Percentiles rank a stretch among this genome's conserved stretches.
These are phyloP conservation scores for Purpureocillium lavendulum DNA, from an alignment of 2,329 filamentous ascomycete species.

Conservation along the genomic window DNA sequence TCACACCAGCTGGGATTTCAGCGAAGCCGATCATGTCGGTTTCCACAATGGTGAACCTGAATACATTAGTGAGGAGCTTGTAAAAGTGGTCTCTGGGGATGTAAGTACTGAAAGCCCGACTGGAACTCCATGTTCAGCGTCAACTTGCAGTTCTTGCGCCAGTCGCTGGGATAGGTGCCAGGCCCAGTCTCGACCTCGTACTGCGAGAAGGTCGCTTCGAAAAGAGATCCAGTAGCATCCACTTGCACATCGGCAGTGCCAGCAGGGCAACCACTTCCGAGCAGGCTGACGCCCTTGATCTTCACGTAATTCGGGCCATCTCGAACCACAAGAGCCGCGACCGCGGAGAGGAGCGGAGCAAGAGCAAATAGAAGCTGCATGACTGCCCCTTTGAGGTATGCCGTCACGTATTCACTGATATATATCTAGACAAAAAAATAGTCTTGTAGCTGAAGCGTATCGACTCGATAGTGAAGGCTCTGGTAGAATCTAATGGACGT, in stretches of 20 bases:
- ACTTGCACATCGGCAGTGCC: slow-evolving; percentile 14
- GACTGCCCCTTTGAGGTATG: too few relatives aligned
- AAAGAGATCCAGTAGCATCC: slow-evolving; percentile 14
- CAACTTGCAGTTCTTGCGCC: slow-evolving; percentile 19
- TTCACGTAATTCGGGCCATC: slow-evolving; percentile 7
- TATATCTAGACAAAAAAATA: too few relatives aligned
- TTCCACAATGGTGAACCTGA: slow-evolving; percentile 15
- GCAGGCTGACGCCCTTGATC: slow-evolving; percentile 12
- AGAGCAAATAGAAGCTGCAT: too few relatives aligned
- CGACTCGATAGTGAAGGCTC: too few relatives aligned
- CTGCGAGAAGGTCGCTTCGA: slow-evolving; percentile 16
- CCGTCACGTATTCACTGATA: too few relatives aligned
- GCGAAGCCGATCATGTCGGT: slow-evolving; percentile 18
- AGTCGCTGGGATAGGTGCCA: slow-evolving; percentile 11
- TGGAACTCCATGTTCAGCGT: slow-evolving; percentile 16
- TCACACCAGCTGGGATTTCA: slow-evolving; percentile 13
- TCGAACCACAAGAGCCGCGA: too few relatives aligned
- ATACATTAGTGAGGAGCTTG: not conserved
- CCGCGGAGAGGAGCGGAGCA: too few relatives aligned
- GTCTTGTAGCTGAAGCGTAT: too few relatives aligned
- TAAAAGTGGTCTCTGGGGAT: not conserved
- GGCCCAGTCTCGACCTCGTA: slow-evolving; percentile 16
- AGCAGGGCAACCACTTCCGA: slow-evolving; percentile 16
- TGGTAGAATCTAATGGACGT: too few relatives aligned
- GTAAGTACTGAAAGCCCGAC: slow-evolving; percentile 14